Evolutionary conservation across 495 filamentous ascomycete genomes (phyloP).

Genomic region (Penicillium lagena): DNA sequence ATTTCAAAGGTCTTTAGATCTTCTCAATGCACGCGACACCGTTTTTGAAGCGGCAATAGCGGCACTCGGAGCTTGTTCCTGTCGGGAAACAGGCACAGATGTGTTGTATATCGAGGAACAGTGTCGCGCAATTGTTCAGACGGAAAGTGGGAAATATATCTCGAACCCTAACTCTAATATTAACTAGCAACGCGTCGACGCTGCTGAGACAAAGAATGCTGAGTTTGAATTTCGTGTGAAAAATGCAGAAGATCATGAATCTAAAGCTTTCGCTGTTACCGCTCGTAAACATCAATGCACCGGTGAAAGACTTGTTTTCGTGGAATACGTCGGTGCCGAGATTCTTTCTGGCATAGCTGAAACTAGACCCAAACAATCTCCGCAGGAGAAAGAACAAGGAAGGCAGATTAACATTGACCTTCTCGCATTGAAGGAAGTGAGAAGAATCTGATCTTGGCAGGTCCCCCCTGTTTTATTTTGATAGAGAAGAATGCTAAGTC

Average conservation of each 20-base stretch:
- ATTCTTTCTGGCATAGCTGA: slow-evolving; percentile 3
- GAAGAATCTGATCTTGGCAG: too few relatives aligned
- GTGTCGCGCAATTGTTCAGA: slow-evolving; percentile 1
- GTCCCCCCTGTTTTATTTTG: too few relatives aligned
- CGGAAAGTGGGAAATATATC: slow-evolving; percentile 9
- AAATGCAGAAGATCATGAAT: slow-evolving; percentile 9
- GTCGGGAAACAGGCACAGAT: slow-evolving; percentile 19
- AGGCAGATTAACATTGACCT: slow-evolving; percentile 23
- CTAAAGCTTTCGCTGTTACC: slow-evolving; percentile 1
- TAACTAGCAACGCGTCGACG: slow-evolving; percentile 14
- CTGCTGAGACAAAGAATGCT: slow-evolving; percentile 14
- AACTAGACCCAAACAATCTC: slow-evolving; percentile 5
- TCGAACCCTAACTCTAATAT: slow-evolving; percentile 12
- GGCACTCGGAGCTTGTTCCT: slow-evolving; percentile 18
- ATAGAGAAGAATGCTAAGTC: too few relatives aligned
- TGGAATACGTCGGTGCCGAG: slow-evolving; percentile 22
- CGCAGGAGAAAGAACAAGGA: slow-evolving; percentile 13
- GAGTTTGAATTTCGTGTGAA: slow-evolving; percentile 14
- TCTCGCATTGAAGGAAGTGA: slow-evolving; percentile 7
- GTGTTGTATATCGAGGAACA: slow-evolving; percentile 18
- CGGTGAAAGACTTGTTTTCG: slow-evolving; percentile 20
- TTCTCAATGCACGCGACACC: slow-evolving; percentile 11
- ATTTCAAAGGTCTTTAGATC: too few relatives aligned
- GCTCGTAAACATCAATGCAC: slow-evolving; percentile 5
- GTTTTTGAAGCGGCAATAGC: slow-evolving; percentile 18